Conservation (phyloP, 2,329 filamentous ascomycete species). For the Celoporthe dispersa region DNA sequence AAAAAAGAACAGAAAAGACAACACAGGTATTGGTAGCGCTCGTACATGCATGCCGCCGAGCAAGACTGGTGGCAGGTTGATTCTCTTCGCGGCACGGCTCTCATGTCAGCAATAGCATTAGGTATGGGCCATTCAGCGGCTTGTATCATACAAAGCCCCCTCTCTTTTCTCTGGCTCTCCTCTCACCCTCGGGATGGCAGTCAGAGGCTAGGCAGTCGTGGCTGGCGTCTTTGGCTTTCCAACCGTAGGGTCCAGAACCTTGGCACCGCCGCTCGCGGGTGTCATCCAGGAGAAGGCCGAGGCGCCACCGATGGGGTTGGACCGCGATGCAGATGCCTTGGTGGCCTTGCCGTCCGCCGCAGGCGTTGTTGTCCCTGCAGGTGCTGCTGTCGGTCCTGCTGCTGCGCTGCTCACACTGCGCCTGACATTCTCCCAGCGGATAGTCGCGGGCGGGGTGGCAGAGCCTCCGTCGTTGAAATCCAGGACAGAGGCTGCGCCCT, state of each 20-base stretch:
- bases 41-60: constrained; percentile 7
- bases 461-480: constrained; percentile 33
- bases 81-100: background rate
- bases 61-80: background rate
- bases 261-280: constrained; percentile 36
- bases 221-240: constrained; percentile 49
- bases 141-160: background rate
- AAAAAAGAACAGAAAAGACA: background rate
- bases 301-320: constrained; percentile 87
- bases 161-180: background rate
- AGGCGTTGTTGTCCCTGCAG: constrained; percentile 13
- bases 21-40: background rate
- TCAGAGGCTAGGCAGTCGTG: constrained; percentile 21
- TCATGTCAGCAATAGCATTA: background rate
- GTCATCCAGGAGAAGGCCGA: constrained; percentile 96
- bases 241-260: constrained; percentile 21
- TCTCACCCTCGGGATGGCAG: background rate
- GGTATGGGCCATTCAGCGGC: background rate
- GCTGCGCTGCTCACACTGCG: constrained; percentile 45
- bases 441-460: constrained; percentile 32
- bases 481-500: constrained; percentile 41
- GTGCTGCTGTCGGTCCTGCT: constrained; percentile 36
- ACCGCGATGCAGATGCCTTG: constrained; percentile 39
- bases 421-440: constrained; percentile 59
- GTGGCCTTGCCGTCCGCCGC: constrained; percentile 42